Evolutionary conservation across 1,284 basidiomycete species (phyloP), one percentile per base, ranked within the genome.

Genomic region (Ceratobasidium sp.): DNA sequence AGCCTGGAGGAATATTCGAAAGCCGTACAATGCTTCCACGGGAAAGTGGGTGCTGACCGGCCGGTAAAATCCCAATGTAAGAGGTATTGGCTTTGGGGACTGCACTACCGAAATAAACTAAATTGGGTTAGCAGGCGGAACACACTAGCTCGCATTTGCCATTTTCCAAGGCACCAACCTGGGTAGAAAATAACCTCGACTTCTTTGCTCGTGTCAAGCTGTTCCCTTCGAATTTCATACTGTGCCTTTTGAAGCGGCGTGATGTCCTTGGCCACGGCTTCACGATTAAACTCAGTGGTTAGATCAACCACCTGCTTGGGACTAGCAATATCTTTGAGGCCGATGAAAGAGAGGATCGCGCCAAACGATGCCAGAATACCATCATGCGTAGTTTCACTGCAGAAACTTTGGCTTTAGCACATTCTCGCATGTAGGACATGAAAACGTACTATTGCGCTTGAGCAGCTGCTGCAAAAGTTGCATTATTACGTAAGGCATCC

Each of bases 11-110:
- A 25, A 1, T 6, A 3, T 22, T 3, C 0, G 31, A 22, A 7
- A 8, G 25, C 15, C 52, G 15, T 35, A 67, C 64, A 25, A 55
- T 43, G 27, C 40, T 69, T 25, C 69, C 73, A 1, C 67, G 55
- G 5, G 77, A 77, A 25, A 80, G 70, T 1, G 78, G 77, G 58
- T 79, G 79, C 68, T 79, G 79, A 15, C 79, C 57, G 0, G 79
- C 79, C 13, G 77, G 75, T 69, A 80, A 77, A 8, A 81, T 75
- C 7, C 67, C 69, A 29, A 74, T 67, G n/a, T 73, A 70, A 62
- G 74, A 73, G 20, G 69, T 73, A 20, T 72, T 72, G 12, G 64
- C 35, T 32, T 72, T 72, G 53, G 73, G 74, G 50, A 75, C 74
- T 4, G 71, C 69, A 29, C 75, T 15, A 22, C 64, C 52, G n/a